Conservation (phyloP, 345 rosid genomes). For the Trapa bicornis region DNA sequence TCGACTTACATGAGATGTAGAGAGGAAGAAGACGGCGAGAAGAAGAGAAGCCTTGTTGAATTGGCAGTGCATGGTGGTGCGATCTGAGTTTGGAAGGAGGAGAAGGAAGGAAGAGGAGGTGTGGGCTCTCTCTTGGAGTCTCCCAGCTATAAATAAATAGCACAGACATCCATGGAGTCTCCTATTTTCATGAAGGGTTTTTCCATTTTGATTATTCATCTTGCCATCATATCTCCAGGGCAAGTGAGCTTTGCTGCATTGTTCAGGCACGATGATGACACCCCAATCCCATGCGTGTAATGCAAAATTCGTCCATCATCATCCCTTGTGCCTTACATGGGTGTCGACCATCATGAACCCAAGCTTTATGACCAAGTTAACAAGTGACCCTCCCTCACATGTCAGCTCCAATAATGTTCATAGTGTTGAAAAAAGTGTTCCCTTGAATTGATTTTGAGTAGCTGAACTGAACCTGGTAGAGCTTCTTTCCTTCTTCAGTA, state of each 20-base stretch:
- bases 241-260: too few relatives aligned
- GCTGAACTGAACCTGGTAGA: too few relatives aligned
- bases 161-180: too few relatives aligned
- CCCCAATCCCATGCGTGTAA: not conserved
- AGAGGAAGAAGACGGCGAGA: not conserved
- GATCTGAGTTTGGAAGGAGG: not conserved
- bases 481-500: too few relatives aligned
- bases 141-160: not conserved
- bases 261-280: conserved; percentile 4
- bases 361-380: not conserved
- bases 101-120: not conserved
- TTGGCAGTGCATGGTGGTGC: conserved; percentile 10
- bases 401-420: too few relatives aligned
- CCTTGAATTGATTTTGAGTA: too few relatives aligned
- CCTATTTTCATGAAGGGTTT: too few relatives aligned
- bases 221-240: not conserved
- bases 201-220: too few relatives aligned
- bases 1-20: not conserved
- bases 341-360: not conserved
- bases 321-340: not conserved
- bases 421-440: too few relatives aligned
- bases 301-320: not conserved
- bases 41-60: conserved; percentile 9
- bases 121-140: too few relatives aligned
- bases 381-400: too few relatives aligned